Base-by-base conservation (phyloP, 2,329 filamentous ascomycete species). In the Chaetomiaceae sp. region DNA sequence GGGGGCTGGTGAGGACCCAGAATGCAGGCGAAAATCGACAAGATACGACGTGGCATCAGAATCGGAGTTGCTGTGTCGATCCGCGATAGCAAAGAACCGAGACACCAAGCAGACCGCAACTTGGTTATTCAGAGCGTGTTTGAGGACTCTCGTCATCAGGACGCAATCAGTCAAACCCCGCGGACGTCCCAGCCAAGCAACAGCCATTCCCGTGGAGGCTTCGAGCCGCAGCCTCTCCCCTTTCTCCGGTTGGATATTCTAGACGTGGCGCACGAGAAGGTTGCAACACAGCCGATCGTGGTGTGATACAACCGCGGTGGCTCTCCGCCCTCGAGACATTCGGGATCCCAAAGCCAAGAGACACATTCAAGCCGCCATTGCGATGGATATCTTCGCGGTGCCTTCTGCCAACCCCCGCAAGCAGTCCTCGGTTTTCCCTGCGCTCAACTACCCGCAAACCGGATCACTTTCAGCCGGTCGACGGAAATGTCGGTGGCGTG, bases 21-120 rank as follows among this genome's bases (percentile, higher is more conserved):
- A 27, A 9, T 5, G 9, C n/a, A 30, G 3, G 32, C 30, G 32
- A 10, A 5, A 23, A 20, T 23, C 18, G 20, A 25, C 14, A 21
- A n/a, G 32, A 46, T 46, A 46, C 43, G 43, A 46, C 32, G 32
- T 46, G 32, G 25, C 43, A 46, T 36, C 20, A 36, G 30, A 34
- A 45, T 14, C 4, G 18, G 29, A 33, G 18, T 32, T 45, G 29
- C 20, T 33, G 30, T 45, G 30, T 16, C 41, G 38, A n/a, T 14
- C 38, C 14, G 25, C 8, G n/a, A 29, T 18, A 32, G 11, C n/a
- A 11, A 44, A 23, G 42, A 33, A 33, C 32, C 14, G 32, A 27
- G 20, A 27, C 30, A 27, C 7, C 21, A 18, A 25, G 10, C 33
- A 29, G 41, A 41, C 16, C 38, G 20, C 29, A 21, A 33, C 10